A percentile compares a stretch with the other conserved stretches of the same genome.
phyloP scores from a whole-genome alignment of 192 early-diverging fungal species.

The Dispira parvispora region DNA sequence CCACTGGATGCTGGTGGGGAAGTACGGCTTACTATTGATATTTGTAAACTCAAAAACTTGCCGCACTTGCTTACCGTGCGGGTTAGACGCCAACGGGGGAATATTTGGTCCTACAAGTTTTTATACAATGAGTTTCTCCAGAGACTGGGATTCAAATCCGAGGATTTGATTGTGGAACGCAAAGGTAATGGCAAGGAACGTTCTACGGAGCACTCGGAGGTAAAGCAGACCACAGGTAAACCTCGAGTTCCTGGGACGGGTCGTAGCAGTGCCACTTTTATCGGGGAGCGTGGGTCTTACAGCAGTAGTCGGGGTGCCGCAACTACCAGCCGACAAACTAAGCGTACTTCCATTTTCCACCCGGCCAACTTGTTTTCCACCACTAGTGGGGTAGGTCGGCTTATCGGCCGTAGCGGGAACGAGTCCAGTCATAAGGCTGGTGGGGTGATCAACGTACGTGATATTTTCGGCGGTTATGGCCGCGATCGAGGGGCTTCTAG shows the following conservation, averaged over 20 bases:
- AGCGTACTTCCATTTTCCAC: slow-evolving; percentile 9
- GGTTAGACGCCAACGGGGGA: slow-evolving; percentile 51
- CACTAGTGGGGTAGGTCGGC: background rate
- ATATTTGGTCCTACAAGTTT: slow-evolving; percentile 64
- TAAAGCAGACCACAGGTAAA: background rate
- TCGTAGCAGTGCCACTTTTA: background rate
- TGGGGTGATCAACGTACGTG: background rate
- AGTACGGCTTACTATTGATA: slow-evolving; percentile 72
- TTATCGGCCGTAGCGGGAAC: background rate
- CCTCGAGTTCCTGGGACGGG: background rate
- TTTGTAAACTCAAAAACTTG: slow-evolving; percentile 84
- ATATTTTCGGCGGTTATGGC: background rate
- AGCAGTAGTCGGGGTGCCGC: background rate
- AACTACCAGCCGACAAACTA: background rate
- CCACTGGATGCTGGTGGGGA: slow-evolving; percentile 51
- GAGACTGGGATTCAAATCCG: slow-evolving; percentile 13
- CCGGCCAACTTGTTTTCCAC: slow-evolving; percentile 6
- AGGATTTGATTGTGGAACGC: background rate
- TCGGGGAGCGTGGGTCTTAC: background rate
- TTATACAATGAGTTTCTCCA: slow-evolving; percentile 38
- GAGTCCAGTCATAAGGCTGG: background rate
- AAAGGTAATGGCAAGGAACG: background rate
- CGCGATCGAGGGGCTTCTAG: background rate
- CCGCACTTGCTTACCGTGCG: slow-evolving; percentile 58
- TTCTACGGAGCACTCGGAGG: background rate